A percentile compares a stretch with the other conserved stretches of the same genome.
Evolutionary conservation across 306 rosid species (phyloP).

Genomic region (Dryas drummondii): DNA sequence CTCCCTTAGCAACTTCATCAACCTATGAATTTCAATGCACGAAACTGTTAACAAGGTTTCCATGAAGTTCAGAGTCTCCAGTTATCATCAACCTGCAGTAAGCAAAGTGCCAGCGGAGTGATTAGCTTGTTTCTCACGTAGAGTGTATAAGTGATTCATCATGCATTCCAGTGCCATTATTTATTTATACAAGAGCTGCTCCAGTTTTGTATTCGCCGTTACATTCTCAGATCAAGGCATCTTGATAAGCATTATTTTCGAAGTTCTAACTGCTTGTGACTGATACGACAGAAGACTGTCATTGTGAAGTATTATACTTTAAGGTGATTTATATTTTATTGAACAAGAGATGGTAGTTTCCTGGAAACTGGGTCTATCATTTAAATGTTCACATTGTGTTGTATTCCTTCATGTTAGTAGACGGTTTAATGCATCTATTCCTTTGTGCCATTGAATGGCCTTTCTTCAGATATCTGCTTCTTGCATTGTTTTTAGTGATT

Average conservation of each 20-base stretch:
- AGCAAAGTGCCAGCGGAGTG: constrained; percentile 2
- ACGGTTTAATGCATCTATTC: background rate
- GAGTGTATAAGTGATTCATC: constrained; percentile 7
- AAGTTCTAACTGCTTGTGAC: constrained; percentile 23
- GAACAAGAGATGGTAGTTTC: background rate
- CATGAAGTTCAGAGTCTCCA: constrained; percentile 24
- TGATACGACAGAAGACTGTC: background rate
- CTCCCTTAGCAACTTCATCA: constrained; percentile 22
- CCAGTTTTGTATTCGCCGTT: constrained; percentile 21
- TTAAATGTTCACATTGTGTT: background rate
- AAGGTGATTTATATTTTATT: constrained; percentile 28
- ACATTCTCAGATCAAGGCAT: constrained; percentile 17
- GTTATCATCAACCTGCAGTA: constrained; percentile 9
- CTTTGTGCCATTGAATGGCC: background rate
- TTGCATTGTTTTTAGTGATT: background rate
- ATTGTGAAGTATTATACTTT: constrained; percentile 21
- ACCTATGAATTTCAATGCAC: constrained; percentile 7
- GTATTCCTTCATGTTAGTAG: background rate
- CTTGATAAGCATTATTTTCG: constrained; percentile 5
- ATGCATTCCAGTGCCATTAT: constrained; percentile 24
- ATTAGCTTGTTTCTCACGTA: background rate
- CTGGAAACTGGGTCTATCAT: background rate
- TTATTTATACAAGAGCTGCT: constrained; percentile 35
- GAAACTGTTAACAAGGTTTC: constrained; percentile 1
- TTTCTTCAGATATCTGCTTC: no score